These are phyloP conservation scores for Penicillium fuscoglaucum DNA, from an alignment of 2,329 filamentous ascomycete genomes.

Conservation along the genomic window DNA sequence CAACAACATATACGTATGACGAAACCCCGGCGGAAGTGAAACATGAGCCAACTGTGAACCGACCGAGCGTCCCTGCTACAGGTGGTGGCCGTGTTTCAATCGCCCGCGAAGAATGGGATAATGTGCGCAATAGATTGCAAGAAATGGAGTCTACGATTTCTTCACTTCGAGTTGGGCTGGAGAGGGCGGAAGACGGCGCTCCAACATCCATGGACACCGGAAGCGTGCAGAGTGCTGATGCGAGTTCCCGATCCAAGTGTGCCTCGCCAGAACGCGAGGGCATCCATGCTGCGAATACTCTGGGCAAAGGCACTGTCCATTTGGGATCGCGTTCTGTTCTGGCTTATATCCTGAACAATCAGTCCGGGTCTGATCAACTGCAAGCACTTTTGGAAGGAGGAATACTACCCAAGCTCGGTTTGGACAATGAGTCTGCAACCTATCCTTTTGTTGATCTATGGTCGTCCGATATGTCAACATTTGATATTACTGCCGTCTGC, in stretches of 20 bases:
- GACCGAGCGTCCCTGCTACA: slow-evolving; percentile 15
- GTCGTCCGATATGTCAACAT: slow-evolving; percentile 61
- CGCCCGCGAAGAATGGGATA: slow-evolving; percentile 47
- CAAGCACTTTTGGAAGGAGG: slow-evolving; percentile 61
- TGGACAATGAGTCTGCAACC: slow-evolving; percentile 65
- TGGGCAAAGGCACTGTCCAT: slow-evolving; percentile 62
- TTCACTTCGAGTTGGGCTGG: slow-evolving; percentile 41
- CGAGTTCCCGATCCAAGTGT: slow-evolving; percentile 34
- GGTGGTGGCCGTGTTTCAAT: slow-evolving; percentile 38
- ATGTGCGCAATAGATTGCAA: slow-evolving; percentile 43
- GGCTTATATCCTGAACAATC: slow-evolving; percentile 59
- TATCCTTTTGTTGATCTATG: slow-evolving; percentile 67
- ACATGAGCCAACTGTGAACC: slow-evolving; percentile 22
- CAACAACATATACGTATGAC: slow-evolving; percentile 13
- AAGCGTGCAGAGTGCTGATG: slow-evolving; percentile 35
- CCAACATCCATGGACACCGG: slow-evolving; percentile 29
- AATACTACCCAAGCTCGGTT: slow-evolving; percentile 61
- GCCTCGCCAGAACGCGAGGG: slow-evolving; percentile 52
- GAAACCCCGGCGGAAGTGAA: slow-evolving; percentile 29
- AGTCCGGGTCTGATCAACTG: slow-evolving; percentile 50
- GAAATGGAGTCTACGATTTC: slow-evolving; percentile 47
- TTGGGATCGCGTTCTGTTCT: slow-evolving; percentile 62
- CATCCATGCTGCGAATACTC: slow-evolving; percentile 60
- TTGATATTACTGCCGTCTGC: slow-evolving; percentile 59
- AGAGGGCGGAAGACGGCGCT: slow-evolving; percentile 37